These are phyloP conservation scores for Paraconiothyrium sp. DNA, from an alignment of 2,329 filamentous ascomycete species.

Conservation along the genomic window DNA sequence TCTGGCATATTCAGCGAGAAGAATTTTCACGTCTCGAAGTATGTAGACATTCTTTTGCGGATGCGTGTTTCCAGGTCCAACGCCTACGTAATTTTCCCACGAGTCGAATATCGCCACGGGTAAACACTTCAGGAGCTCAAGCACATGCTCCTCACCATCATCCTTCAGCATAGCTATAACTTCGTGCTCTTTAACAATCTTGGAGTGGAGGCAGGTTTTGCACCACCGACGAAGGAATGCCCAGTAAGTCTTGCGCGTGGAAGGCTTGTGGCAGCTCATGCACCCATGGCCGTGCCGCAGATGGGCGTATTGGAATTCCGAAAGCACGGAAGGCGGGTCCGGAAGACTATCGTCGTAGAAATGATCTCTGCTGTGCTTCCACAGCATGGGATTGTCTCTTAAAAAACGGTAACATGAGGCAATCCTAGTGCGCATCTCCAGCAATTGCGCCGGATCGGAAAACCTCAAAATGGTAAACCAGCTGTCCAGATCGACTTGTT, in stretches of 20 bases:
- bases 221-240: slow-evolving; percentile 55
- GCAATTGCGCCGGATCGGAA: slow-evolving; percentile 45
- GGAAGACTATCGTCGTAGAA: slow-evolving; percentile 46
- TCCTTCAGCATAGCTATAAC: slow-evolving; percentile 37
- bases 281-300: slow-evolving; percentile 52
- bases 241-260: slow-evolving; percentile 55
- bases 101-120: slow-evolving; percentile 49
- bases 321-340: slow-evolving; percentile 46
- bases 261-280: slow-evolving; percentile 47
- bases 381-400: slow-evolving; percentile 47
- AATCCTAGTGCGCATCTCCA: slow-evolving; percentile 47
- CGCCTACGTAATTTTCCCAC: slow-evolving; percentile 51
- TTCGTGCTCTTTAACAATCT: slow-evolving; percentile 45
- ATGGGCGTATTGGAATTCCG: slow-evolving; percentile 52
- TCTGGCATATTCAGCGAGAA: slow-evolving; percentile 36
- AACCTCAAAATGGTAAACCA: slow-evolving; percentile 50
- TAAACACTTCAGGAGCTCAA: slow-evolving; percentile 38
- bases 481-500: slow-evolving; percentile 43
- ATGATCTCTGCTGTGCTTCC: slow-evolving; percentile 49
- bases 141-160: slow-evolving; percentile 34
- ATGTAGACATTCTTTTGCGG: slow-evolving; percentile 47
- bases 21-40: slow-evolving; percentile 37
- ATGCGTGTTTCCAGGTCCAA: slow-evolving; percentile 45
- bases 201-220: slow-evolving; percentile 47
- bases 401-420: slow-evolving; percentile 47